Evolutionary conservation across 495 filamentous ascomycete genomes (phyloP).

Genomic region (Copromyces sp.): DNA sequence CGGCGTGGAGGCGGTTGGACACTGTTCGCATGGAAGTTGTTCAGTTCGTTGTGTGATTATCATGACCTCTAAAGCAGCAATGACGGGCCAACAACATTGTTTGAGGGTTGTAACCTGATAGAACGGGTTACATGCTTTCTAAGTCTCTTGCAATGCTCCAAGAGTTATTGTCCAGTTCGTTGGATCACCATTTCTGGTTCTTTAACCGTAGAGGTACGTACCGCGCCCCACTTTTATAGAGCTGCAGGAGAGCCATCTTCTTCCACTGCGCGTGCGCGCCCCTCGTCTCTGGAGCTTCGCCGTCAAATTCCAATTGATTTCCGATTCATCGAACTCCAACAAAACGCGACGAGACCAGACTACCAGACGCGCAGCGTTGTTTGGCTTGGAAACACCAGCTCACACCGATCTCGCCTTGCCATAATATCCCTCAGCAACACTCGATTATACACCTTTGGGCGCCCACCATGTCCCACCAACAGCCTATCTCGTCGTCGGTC

Average conservation of each 20-base stretch:
- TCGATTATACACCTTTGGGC: background rate
- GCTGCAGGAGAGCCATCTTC: background rate
- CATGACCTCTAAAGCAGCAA: background rate
- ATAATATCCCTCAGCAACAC: background rate
- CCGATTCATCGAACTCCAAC: background rate
- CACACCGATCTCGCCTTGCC: background rate
- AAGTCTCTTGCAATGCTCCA: background rate
- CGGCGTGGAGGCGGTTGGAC: background rate
- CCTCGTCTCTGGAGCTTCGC: background rate
- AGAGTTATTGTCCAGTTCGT: background rate
- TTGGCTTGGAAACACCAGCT: background rate
- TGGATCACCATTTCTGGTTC: background rate
- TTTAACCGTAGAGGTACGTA: background rate
- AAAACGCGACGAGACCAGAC: background rate
- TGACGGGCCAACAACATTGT: background rate
- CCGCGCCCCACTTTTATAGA: background rate
- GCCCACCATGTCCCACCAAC: constrained; percentile 20
- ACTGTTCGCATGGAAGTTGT: background rate
- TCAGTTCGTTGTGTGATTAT: background rate
- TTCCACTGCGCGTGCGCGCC: background rate
- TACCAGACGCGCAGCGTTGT: background rate
- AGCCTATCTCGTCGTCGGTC: constrained; percentile 26
- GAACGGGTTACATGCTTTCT: background rate
- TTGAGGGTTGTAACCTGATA: background rate
- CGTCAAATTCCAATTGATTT: background rate